phyloP scores from a whole-genome alignment of 768 basidiomycete species.

The Phanerochaete carnosa region DNA sequence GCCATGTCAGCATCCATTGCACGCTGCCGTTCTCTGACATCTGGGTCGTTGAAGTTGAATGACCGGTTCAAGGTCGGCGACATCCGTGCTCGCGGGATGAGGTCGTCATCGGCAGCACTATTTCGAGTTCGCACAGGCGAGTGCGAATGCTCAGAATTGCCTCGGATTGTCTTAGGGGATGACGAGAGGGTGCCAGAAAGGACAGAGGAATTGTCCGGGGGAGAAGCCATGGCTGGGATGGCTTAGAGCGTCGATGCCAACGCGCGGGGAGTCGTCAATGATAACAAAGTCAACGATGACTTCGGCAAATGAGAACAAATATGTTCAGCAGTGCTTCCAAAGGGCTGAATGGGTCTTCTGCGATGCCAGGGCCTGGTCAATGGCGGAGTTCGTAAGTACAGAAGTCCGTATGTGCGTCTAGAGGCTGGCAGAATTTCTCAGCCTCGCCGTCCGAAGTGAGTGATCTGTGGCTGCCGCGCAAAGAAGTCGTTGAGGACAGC shows the following conservation, averaged over 20 bases:
- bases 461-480: neutral
- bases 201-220: slow-evolving; percentile 23
- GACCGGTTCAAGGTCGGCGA: slow-evolving; percentile 64
- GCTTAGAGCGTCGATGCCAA: neutral
- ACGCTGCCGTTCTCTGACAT: slow-evolving; percentile 81
- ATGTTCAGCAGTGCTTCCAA: neutral
- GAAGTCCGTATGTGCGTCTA: neutral
- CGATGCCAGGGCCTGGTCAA: neutral
- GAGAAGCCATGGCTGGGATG: slow-evolving; percentile 21
- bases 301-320: neutral
- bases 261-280: neutral
- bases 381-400: neutral
- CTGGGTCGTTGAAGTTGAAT: slow-evolving; percentile 67
- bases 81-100: slow-evolving; percentile 41
- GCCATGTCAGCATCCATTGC: slow-evolving; percentile 96
- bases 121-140: slow-evolving; percentile 25
- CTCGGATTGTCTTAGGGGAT: slow-evolving; percentile 22
- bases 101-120: slow-evolving; percentile 29
- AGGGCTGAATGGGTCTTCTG: neutral
- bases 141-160: slow-evolving; percentile 20
- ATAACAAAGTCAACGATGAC: neutral
- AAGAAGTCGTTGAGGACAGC: neutral
- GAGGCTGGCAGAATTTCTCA: slow-evolving; percentile 1
- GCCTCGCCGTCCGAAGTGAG: neutral
- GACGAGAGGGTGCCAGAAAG: slow-evolving; percentile 20